Conservation (phyloP, 805 yeast species). For the Pichia phayaonensis region DNA sequence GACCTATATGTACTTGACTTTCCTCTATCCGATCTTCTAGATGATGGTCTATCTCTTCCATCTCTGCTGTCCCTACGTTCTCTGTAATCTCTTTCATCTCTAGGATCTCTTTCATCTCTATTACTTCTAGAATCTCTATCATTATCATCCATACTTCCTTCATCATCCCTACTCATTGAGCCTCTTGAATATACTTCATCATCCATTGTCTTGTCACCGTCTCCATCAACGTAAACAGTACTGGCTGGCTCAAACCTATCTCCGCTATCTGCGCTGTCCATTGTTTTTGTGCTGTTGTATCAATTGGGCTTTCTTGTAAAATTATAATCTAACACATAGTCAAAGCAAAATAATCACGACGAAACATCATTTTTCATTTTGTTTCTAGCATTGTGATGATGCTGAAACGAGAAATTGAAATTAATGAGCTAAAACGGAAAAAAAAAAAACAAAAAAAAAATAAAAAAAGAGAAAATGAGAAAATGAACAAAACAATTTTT, state of each 20-base stretch:
- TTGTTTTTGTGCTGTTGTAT: not conserved
- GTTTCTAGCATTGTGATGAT: too few relatives aligned
- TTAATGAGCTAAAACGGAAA: not conserved
- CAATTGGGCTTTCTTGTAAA: not conserved
- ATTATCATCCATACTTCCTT: not conserved
- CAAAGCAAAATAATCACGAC: not conserved
- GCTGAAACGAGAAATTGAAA: too few relatives aligned
- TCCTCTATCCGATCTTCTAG: not conserved
- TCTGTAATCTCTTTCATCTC: not conserved
- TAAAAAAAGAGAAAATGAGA: too few relatives aligned
- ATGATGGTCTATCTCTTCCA: not conserved
- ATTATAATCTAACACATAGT: not conserved
- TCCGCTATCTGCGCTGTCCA: not conserved
- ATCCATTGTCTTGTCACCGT: not conserved
- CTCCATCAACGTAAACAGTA: not conserved
- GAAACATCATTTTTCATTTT: not conserved
- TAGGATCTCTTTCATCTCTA: not conserved
- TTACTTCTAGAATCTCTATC: not conserved
- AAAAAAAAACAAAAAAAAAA: not conserved
- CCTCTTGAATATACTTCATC: not conserved
- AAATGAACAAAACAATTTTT: too few relatives aligned
- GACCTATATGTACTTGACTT: not conserved
- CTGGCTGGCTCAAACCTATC: not conserved
- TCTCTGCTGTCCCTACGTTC: not conserved
- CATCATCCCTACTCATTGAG: not conserved